Percentiles rank a stretch among this genome's conserved stretches.
phyloP scores from a whole-genome alignment of 345 rosid genomes.

The Passiflora organensis region DNA sequence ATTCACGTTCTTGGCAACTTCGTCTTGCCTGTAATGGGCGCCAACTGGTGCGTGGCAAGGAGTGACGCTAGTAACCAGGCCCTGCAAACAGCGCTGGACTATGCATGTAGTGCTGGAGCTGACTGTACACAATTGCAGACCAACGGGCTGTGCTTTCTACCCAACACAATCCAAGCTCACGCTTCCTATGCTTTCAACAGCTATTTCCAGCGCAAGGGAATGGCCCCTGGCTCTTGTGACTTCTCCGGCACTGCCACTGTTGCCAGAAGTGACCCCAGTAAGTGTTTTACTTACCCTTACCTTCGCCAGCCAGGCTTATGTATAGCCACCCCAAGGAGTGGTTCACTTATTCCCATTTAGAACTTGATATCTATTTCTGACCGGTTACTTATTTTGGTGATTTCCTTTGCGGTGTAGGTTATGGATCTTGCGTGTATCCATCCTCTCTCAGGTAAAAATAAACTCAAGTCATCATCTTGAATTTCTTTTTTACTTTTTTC shows the following conservation, averaged over 20 bases:
- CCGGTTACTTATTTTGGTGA: not conserved
- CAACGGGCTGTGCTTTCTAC: slow-evolving; percentile 53
- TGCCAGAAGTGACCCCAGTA: slow-evolving; percentile 73
- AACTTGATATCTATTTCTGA: no score
- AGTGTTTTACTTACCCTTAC: not conserved
- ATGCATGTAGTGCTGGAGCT: slow-evolving; percentile 66
- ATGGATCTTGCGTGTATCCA: slow-evolving; percentile 82
- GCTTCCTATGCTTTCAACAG: slow-evolving; percentile 83
- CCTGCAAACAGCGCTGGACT: slow-evolving; percentile 56
- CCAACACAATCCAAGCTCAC: slow-evolving; percentile 65
- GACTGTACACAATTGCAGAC: slow-evolving; percentile 60
- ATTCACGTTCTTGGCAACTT: not conserved
- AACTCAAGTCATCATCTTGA: no score
- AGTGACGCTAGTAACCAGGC: slow-evolving; percentile 58
- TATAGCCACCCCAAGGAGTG: no score
- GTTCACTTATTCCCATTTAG: no score
- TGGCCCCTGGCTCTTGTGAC: slow-evolving; percentile 81
- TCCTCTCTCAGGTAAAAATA: slow-evolving; percentile 44
- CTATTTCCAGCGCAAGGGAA: slow-evolving; percentile 52
- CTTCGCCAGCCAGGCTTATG: slow-evolving; percentile 1
- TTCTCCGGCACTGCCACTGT: slow-evolving; percentile 68
- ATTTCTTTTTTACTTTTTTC: not conserved
- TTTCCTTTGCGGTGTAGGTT: slow-evolving; percentile 34
- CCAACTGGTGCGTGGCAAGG: slow-evolving; percentile 70
- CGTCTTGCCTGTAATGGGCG: not conserved